These are phyloP conservation scores for Lactarius hengduanensis DNA, from an alignment of 768 basidiomycete species.

Conservation along the genomic window DNA sequence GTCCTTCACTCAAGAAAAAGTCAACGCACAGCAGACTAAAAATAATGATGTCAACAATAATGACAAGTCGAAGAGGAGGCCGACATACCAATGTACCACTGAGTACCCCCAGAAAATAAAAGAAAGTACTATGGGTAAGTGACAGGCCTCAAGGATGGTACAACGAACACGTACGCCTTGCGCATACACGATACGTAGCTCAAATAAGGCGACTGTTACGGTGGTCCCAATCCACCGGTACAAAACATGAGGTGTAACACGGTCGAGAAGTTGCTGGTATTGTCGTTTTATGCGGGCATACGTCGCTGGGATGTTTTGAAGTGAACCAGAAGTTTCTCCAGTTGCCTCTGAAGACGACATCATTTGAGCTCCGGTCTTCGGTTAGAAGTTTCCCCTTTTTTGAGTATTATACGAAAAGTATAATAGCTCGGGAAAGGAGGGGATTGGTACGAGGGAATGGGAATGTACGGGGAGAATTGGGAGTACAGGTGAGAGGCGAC, in stretches of 20 bases:
- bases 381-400: background rate
- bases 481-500: background rate
- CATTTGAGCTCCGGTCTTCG: slow-evolving; percentile 12
- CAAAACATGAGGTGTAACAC: slow-evolving; percentile 86
- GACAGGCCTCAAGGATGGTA: background rate
- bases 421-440: slow-evolving; percentile 2
- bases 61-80: background rate
- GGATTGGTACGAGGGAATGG: background rate
- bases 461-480: background rate
- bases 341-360: slow-evolving; percentile 27
- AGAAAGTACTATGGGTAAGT: slow-evolving; percentile 15
- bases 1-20: background rate
- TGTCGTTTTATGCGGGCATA: slow-evolving; percentile 62
- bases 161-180: slow-evolving; percentile 52
- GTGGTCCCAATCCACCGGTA: slow-evolving; percentile 84
- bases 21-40: slow-evolving; percentile 68
- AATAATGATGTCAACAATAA: slow-evolving; percentile 2
- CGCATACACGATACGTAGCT: slow-evolving; percentile 79
- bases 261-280: slow-evolving; percentile 89
- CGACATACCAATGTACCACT: slow-evolving; percentile 92
- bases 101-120: background rate
- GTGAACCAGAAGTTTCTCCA: slow-evolving; percentile 29
- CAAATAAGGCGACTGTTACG: slow-evolving; percentile 70
- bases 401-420: slow-evolving; percentile 16
- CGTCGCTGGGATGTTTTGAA: slow-evolving; percentile 34